A percentile compares a stretch with the other conserved stretches of the same genome.
Conservation (phyloP, 2,329 filamentous ascomycete genomes). For the Stemphylium vesicarium region DNA sequence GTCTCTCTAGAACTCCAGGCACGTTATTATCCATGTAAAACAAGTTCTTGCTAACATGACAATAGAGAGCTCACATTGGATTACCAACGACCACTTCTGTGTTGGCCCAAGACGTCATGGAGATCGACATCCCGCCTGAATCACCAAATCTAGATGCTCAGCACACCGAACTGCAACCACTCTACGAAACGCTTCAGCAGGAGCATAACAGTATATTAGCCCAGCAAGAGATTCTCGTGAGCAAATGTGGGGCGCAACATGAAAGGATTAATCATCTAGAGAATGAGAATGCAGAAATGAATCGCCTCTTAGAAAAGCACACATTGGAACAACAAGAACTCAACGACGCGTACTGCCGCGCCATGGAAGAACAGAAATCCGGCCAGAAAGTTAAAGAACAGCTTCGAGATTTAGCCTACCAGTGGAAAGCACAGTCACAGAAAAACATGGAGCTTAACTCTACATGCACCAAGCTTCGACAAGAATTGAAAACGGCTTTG, state of each 20-base stretch:
- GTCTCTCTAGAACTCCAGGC: slow-evolving; percentile 4
- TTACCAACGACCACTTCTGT: slow-evolving; percentile 3
- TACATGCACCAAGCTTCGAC: slow-evolving; percentile 5
- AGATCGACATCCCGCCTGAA: slow-evolving; percentile 3
- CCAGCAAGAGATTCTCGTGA: slow-evolving; percentile 6
- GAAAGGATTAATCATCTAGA: slow-evolving; percentile 6
- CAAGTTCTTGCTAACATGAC: slow-evolving; percentile 5
- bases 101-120: slow-evolving; percentile 5
- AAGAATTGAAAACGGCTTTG: slow-evolving; percentile 7
- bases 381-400: slow-evolving; percentile 11
- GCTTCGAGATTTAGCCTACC: slow-evolving; percentile 6
- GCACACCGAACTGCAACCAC: slow-evolving; percentile 6
- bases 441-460: slow-evolving; percentile 8
- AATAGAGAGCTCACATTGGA: slow-evolving; percentile 7
- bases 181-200: slow-evolving; percentile 6
- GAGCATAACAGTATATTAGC: background rate
- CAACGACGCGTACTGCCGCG: slow-evolving; percentile 2
- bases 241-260: slow-evolving; percentile 5
- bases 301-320: slow-evolving; percentile 9
- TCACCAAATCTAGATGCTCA: slow-evolving; percentile 4
- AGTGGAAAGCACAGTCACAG: slow-evolving; percentile 12
- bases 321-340: slow-evolving; percentile 3
- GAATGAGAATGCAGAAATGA: slow-evolving; percentile 10
- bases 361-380: slow-evolving; percentile 3
- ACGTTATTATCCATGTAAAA: slow-evolving; percentile 6